Evolutionary conservation across 2,329 filamentous ascomycete species (phyloP).

Genomic region (Meredithiella fracta): DNA sequence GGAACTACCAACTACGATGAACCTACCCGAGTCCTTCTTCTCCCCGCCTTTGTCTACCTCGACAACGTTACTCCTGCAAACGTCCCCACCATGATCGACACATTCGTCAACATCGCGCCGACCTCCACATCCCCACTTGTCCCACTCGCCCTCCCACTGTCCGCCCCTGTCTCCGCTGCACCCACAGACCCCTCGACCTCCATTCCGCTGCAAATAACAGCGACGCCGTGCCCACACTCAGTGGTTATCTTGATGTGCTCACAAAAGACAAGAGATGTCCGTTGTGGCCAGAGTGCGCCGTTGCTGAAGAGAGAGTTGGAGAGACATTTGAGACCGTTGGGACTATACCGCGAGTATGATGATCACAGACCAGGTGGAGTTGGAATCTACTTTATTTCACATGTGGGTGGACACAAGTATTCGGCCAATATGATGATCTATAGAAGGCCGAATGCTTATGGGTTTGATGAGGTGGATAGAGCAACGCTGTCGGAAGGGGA

Average conservation of each 20-base stretch:
- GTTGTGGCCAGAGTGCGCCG: slow-evolving; percentile 86
- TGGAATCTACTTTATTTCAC: slow-evolving; percentile 89
- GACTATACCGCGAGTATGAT: slow-evolving; percentile 70
- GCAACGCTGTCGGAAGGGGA: slow-evolving; percentile 18
- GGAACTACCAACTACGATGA: slow-evolving; percentile 44
- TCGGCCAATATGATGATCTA: slow-evolving; percentile 90
- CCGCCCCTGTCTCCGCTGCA: slow-evolving; percentile 20
- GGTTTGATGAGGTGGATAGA: slow-evolving; percentile 26
- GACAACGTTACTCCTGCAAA: slow-evolving; percentile 66
- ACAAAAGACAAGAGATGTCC: slow-evolving; percentile 82
- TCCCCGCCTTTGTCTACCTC: slow-evolving; percentile 70
- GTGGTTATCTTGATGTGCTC: slow-evolving; percentile 87
- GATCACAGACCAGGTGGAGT: slow-evolving; percentile 84
- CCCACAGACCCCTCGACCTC: slow-evolving; percentile 20
- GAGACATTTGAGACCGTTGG: slow-evolving; percentile 68
- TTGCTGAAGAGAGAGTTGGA: slow-evolving; percentile 79
- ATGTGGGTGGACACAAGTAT: slow-evolving; percentile 95
- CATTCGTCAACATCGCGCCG: slow-evolving; percentile 53
- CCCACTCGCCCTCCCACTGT: slow-evolving; percentile 24
- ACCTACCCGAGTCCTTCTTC: slow-evolving; percentile 65
- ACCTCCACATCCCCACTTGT: slow-evolving; percentile 54
- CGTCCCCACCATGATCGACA: slow-evolving; percentile 53
- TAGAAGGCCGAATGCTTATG: slow-evolving; percentile 44
- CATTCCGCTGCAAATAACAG: slow-evolving; percentile 16
- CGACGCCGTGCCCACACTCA: slow-evolving; percentile 55